phyloP scores from a whole-genome alignment of 306 rosid genomes.

The Echinosophora koreensis region DNA sequence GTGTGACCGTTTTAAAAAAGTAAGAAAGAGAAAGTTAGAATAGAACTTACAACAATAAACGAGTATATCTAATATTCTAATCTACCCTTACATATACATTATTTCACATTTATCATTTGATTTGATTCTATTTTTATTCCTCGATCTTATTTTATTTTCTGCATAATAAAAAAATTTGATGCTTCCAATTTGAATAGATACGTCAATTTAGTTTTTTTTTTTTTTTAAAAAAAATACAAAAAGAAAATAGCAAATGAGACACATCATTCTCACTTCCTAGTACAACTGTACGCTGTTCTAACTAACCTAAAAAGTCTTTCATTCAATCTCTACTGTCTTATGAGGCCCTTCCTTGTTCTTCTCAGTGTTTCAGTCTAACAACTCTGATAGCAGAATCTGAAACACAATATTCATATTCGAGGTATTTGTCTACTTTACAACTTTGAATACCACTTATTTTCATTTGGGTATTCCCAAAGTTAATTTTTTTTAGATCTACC shows the following conservation, averaged over 20 bases:
- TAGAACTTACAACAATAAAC: background rate
- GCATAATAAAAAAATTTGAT: too few relatives aligned
- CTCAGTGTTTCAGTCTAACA: background rate
- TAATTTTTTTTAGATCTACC: constrained; percentile 52
- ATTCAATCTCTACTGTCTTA: constrained; percentile 41
- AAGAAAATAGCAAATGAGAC: constrained; percentile 22
- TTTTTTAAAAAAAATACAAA: background rate
- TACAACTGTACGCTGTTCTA: constrained; percentile 27
- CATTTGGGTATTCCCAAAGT: constrained; percentile 50
- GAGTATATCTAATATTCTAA: too few relatives aligned
- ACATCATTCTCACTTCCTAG: constrained; percentile 8
- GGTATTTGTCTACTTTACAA: constrained; percentile 48
- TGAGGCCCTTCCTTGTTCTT: constrained; percentile 19
- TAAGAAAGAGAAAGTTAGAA: constrained; percentile 41
- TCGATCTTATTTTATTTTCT: too few relatives aligned
- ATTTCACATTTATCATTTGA: too few relatives aligned
- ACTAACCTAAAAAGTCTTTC: constrained; percentile 16
- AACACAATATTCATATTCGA: constrained; percentile 40
- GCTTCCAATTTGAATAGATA: too few relatives aligned
- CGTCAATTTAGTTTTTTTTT: too few relatives aligned
- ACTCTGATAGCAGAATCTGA: constrained; percentile 47
- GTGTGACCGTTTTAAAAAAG: constrained; percentile 57
- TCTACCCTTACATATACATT: too few relatives aligned
- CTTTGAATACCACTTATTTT: constrained; percentile 34
- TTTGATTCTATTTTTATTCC: too few relatives aligned